These are phyloP conservation scores for Boletus tylopilopsis DNA, from an alignment of 768 basidiomycete genomes.

Conservation along the genomic window DNA sequence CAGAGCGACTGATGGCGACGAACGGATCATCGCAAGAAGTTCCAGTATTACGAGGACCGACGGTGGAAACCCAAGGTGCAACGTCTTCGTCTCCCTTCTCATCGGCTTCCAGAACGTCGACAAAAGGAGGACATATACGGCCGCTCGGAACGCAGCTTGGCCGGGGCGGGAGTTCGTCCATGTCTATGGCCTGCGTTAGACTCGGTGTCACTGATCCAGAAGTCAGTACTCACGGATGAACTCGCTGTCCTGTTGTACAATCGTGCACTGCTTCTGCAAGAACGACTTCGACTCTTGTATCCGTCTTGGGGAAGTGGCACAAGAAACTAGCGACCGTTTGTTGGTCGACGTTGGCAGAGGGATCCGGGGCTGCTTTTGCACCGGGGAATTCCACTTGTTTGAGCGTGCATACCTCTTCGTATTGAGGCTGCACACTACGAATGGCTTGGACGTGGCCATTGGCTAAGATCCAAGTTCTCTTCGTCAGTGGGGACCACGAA, in stretches of 20 bases:
- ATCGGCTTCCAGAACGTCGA: background rate
- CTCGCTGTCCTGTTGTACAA: background rate
- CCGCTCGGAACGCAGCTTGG: constrained; percentile 1
- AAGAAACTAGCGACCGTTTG: background rate
- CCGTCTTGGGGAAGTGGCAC: background rate
- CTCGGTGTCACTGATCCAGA: background rate
- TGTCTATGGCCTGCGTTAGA: background rate
- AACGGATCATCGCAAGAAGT: no score
- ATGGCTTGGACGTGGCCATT: background rate
- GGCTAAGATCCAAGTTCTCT: background rate
- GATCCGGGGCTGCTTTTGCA: background rate
- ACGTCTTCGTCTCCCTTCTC: background rate
- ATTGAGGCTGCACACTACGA: constrained; percentile 5
- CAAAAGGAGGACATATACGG: background rate
- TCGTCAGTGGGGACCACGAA: no score
- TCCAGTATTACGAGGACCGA: no score
- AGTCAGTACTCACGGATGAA: background rate
- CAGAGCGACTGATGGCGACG: no score
- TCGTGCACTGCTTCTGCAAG: background rate
- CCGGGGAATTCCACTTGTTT: background rate
- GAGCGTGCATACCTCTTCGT: background rate
- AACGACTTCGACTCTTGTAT: background rate
- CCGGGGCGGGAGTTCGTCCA: background rate
- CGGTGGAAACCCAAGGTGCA: background rate
- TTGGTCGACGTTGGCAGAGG: background rate